These are phyloP conservation scores for Ophiostoma australiae DNA, from an alignment of 2,329 filamentous ascomycete genomes.

Conservation along the genomic window DNA sequence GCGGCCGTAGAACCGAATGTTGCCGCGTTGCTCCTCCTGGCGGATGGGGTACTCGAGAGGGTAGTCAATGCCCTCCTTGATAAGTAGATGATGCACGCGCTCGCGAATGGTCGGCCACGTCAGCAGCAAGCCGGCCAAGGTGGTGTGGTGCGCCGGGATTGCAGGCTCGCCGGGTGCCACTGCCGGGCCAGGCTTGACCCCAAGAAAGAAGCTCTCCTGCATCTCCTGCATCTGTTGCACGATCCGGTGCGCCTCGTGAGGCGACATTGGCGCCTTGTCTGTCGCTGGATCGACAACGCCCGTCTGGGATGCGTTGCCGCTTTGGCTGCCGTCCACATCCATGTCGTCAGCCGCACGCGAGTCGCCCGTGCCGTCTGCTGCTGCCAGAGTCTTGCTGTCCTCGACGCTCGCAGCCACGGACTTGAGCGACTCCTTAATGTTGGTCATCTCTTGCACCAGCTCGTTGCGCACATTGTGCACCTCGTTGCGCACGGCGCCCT, in stretches of 20 bases:
- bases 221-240: constrained; percentile 36
- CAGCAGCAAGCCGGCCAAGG: constrained; percentile 77
- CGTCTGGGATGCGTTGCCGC: neutral
- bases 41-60: constrained; percentile 71
- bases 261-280: constrained; percentile 25
- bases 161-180: constrained; percentile 58
- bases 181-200: constrained; percentile 45
- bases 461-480: neutral
- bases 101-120: constrained; percentile 63
- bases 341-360: neutral
- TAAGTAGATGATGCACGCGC: constrained; percentile 53
- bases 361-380: neutral
- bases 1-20: constrained; percentile 69
- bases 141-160: constrained; percentile 82
- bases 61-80: constrained; percentile 47
- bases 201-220: constrained; percentile 46
- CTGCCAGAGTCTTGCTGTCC: neutral
- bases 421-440: neutral
- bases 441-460: constrained; percentile 9
- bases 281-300: constrained; percentile 19
- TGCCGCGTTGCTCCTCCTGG: constrained; percentile 66
- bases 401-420: neutral
- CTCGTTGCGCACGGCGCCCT: constrained; percentile 31
- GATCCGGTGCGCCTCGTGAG: constrained; percentile 34
- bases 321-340: neutral